Evolutionary conservation across 1,284 basidiomycete species (phyloP).

Genomic region (Cryptococcus wingfieldii): DNA sequence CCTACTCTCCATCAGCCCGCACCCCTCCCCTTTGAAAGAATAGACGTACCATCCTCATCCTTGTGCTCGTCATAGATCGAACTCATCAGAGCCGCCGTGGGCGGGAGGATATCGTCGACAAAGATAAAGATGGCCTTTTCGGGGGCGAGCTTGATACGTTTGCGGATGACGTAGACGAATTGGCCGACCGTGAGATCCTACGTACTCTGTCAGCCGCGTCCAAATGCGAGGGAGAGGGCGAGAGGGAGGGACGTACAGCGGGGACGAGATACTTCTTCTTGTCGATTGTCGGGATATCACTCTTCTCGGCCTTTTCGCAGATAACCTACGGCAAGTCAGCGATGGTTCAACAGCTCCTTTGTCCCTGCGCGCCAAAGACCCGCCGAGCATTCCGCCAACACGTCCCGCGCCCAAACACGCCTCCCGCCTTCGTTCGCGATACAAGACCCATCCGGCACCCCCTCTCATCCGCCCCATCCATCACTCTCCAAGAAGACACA

Average conservation of each 20-base stretch:
- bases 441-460: too few relatives aligned
- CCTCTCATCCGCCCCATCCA: background rate
- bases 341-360: background rate
- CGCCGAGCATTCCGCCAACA: background rate
- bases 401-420: background rate
- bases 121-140: conserved; percentile 99
- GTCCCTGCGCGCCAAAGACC: too few relatives aligned
- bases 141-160: conserved; percentile 98
- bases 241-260: conserved; percentile 57
- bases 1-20: conserved; percentile 41
- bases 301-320: conserved; percentile 98
- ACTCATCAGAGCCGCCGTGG: conserved; percentile 97
- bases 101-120: conserved; percentile 95
- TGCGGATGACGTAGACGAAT: conserved; percentile 99
- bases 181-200: conserved; percentile 97
- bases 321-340: conserved; percentile 66
- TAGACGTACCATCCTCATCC: conserved; percentile 72
- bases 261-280: conserved; percentile 99
- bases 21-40: background rate
- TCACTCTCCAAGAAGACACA: conserved; percentile 18
- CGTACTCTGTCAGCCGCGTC: background rate
- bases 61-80: conserved; percentile 99
- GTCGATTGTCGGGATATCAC: conserved; percentile 98
- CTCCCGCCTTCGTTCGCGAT: too few relatives aligned
- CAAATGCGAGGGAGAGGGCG: background rate